Conservation (phyloP, 148 eudicot genomes). For the Persicaria maculosa region DNA sequence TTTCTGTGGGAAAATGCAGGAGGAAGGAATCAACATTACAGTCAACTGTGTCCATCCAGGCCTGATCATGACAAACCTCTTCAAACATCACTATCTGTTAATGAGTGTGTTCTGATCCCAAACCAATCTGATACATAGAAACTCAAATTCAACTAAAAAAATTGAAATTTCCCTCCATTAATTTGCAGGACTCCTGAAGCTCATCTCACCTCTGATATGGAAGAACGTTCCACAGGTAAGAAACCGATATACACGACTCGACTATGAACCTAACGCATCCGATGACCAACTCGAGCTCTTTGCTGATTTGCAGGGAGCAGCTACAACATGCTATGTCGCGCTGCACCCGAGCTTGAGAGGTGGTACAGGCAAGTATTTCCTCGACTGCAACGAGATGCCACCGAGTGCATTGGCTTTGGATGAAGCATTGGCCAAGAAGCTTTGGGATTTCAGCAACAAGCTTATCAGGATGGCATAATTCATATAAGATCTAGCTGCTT, state of each 20-base stretch:
- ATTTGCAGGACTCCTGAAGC: conserved; percentile 41
- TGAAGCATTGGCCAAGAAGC: conserved; percentile 44
- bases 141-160: neutral
- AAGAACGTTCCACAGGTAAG: conserved; percentile 79
- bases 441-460: conserved; percentile 74
- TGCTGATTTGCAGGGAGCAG: conserved; percentile 47
- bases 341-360: conserved; percentile 56
- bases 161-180: conserved; percentile 10
- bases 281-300: no score
- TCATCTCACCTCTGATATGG: conserved; percentile 47
- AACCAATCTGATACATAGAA: neutral
- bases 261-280: no score
- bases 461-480: conserved; percentile 37
- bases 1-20: conserved; percentile 28
- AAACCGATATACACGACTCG: neutral
- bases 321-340: conserved; percentile 70
- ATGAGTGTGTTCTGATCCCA: conserved; percentile 40
- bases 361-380: conserved; percentile 50
- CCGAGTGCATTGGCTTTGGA: conserved; percentile 41
- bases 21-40: conserved; percentile 72
- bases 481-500: neutral
- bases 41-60: conserved; percentile 92
- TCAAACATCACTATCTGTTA: conserved; percentile 37
- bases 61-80: conserved; percentile 78
- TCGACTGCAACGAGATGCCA: conserved; percentile 58